These are phyloP conservation scores for Buxus sempervirens DNA, from an alignment of 164 flowering plant species.

Conservation along the genomic window DNA sequence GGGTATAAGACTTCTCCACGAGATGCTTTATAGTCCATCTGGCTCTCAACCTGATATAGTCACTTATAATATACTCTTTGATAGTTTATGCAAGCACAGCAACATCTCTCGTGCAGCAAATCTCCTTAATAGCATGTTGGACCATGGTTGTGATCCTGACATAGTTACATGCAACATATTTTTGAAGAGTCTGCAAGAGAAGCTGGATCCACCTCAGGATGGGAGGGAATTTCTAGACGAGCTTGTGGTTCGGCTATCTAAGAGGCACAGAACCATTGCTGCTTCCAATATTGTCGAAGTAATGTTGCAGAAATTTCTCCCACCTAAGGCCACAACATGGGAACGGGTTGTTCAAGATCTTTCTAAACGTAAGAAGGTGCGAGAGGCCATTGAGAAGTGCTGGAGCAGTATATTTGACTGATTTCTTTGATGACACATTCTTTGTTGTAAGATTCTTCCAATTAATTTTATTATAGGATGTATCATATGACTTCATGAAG, in stretches of 20 bases:
- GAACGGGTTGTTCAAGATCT: conserved; percentile 45
- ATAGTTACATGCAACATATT: conserved; percentile 63
- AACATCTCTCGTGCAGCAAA: conserved; percentile 55
- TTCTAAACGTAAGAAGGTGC: conserved; percentile 52
- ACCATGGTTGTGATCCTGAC: conserved; percentile 76
- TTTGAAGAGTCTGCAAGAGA: conserved; percentile 52
- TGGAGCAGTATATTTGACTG: conserved; percentile 41
- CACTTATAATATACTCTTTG: conserved; percentile 70
- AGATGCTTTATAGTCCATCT: conserved; percentile 63
- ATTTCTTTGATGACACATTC: conserved; percentile 19
- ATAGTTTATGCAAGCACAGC: conserved; percentile 54
- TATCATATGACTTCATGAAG: conserved; percentile 12
- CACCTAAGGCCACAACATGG: conserved; percentile 66
- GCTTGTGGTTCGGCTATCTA: conserved; percentile 56
- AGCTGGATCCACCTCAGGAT: conserved; percentile 49
- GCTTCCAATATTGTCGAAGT: conserved; percentile 62
- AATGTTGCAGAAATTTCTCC: conserved; percentile 70
- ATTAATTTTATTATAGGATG: conserved; percentile 3
- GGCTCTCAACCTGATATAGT: conserved; percentile 66
- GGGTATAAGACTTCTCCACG: conserved; percentile 59
- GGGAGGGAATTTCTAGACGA: conserved; percentile 71
- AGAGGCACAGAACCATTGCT: conserved; percentile 44
- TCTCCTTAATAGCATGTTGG: conserved; percentile 66
- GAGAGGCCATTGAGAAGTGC: conserved; percentile 50
- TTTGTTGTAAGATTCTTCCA: conserved; percentile 18